Evolutionary conservation across 768 basidiomycete species (phyloP), one percentile per base, ranked within the genome.

Genomic region (Hypholoma fasciculare): DNA sequence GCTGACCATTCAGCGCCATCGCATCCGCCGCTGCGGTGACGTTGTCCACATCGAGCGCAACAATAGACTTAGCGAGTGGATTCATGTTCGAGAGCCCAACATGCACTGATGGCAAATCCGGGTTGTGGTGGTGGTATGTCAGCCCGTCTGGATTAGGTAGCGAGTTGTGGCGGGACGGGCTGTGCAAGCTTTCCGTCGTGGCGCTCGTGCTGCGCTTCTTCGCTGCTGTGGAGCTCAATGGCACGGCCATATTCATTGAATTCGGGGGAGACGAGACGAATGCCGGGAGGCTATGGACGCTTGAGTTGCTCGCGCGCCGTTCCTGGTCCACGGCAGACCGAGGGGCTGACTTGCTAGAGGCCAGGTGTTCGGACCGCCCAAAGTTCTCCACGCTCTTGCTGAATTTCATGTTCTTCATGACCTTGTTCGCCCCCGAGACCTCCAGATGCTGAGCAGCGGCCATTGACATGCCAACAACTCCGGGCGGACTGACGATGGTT

Each of bases 301-400:
- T 81, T 16, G 72, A 73, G 61, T 74, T 80, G 62, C 74, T 81
- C 36, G 71, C 64, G 17, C 71, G 68, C 19, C 76, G 69, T n/a
- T 73, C 36, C 26, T 67, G 65, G 49, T 76, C 78, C 26, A 74
- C 60, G 9, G 71, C 72, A 1, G 74, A 72, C 40, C 74, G 73
- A 39, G 71, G 66, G 19, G 69, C 61, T 16, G 65, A 67, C 49
- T 68, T 71, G 20, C 46, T 55, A 17, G 63, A 61, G 26, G n/a
- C 38, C n/a, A 62, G 63, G 42, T 69, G 44, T 42, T 65, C 68
- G 36, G 59, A 54, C 30, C 64, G 63, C 5, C 57, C 67, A 19
- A 89, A 56, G 60, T 84, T 77, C 67, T 91, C 89, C 34, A 80
- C 83, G 63, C 90, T 92, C 62, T 83, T 84, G 70, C 84, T 87